Percentiles rank a stretch among this genome's conserved stretches.
Conservation (phyloP, 2,329 filamentous ascomycete species). For the Cercospora zeina region DNA sequence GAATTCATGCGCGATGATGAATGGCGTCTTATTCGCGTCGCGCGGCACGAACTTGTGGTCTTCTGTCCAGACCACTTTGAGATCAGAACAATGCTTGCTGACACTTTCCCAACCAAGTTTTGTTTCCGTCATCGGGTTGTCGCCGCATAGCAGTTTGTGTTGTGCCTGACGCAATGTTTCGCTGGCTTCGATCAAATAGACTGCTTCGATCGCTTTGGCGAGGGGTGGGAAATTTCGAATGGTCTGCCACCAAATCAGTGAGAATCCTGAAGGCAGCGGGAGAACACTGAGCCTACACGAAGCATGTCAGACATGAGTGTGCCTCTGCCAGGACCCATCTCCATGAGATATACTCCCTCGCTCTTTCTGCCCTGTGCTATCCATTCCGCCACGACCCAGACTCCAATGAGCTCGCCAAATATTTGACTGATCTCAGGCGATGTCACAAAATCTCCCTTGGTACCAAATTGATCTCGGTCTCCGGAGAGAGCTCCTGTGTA, state of each 20-base stretch:
- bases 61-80: constrained; percentile 83
- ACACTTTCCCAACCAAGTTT: constrained; percentile 71
- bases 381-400: constrained; percentile 98
- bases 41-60: constrained; percentile 79
- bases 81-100: constrained; percentile 71
- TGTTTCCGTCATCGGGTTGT: constrained; percentile 66
- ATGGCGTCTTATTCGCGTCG: constrained; percentile 68
- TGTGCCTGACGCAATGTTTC: constrained; percentile 73
- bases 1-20: constrained; percentile 97
- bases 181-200: constrained; percentile 96
- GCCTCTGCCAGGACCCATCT: constrained; percentile 89
- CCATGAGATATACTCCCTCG: constrained; percentile 80
- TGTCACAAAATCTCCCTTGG: constrained; percentile 91
- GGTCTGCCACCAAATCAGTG: constrained; percentile 57
- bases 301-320: constrained; percentile 97
- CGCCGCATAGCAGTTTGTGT: constrained; percentile 76
- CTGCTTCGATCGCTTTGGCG: constrained; percentile 72
- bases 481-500: constrained; percentile 71
- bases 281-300: constrained; percentile 58
- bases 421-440: constrained; percentile 97
- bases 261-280: neutral
- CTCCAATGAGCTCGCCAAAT: constrained; percentile 88
- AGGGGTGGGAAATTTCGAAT: constrained; percentile 80
- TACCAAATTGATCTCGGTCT: constrained; percentile 83
- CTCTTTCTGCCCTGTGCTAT: constrained; percentile 78